phyloP scores from a whole-genome alignment of 2,329 filamentous ascomycete genomes.

The Salinomyces thailandicus region DNA sequence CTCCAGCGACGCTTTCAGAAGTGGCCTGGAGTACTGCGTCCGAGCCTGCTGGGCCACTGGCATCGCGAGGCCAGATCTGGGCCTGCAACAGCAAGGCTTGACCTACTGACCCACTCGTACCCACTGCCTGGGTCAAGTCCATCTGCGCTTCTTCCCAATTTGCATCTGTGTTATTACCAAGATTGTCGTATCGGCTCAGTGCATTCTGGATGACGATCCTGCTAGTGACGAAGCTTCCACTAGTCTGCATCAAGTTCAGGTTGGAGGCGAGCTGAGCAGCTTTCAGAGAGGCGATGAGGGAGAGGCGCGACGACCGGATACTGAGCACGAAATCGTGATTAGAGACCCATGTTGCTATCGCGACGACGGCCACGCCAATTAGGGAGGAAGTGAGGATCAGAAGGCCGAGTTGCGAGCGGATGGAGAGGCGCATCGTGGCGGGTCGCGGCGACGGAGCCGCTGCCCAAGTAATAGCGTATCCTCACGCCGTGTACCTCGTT shows the following conservation, averaged over 20 bases:
- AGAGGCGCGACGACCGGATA: slow-evolving; percentile 48
- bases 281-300: slow-evolving; percentile 76
- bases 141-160: slow-evolving; percentile 52
- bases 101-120: slow-evolving; percentile 36
- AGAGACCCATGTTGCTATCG: slow-evolving; percentile 60
- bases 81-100: slow-evolving; percentile 55
- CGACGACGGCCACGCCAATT: slow-evolving; percentile 63
- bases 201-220: slow-evolving; percentile 44
- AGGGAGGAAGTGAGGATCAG: slow-evolving; percentile 68
- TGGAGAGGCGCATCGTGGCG: slow-evolving; percentile 64
- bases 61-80: slow-evolving; percentile 60
- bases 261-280: slow-evolving; percentile 70
- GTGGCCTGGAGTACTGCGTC: slow-evolving; percentile 57
- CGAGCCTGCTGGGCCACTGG: slow-evolving; percentile 41
- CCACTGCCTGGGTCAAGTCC: slow-evolving; percentile 65
- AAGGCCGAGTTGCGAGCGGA: slow-evolving; percentile 74
- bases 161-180: slow-evolving; percentile 42
- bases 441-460: not conserved
- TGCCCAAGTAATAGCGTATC: not conserved
- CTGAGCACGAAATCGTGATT: slow-evolving; percentile 51
- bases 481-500: too few species aligned
- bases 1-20: slow-evolving; percentile 33
- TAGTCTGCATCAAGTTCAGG: slow-evolving; percentile 67
- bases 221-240: slow-evolving; percentile 61
- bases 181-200: slow-evolving; percentile 41